Evolutionary conservation across 345 rosid genomes (phyloP).

Genomic region (Mangifera indica): DNA sequence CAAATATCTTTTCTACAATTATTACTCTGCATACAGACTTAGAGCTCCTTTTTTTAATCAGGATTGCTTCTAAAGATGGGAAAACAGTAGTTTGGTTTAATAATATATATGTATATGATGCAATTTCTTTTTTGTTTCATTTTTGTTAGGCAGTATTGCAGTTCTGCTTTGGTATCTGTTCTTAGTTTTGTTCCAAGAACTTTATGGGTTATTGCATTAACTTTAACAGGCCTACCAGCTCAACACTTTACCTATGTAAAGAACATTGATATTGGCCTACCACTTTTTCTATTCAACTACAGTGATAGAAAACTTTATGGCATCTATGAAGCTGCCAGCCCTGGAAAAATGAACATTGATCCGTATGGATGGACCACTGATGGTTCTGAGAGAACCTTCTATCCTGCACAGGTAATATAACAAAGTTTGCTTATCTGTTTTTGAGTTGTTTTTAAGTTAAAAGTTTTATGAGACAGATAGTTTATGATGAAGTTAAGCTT

Average conservation of each 20-base stretch:
- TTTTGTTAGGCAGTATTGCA: slow-evolving; percentile 12
- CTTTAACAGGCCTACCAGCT: slow-evolving; percentile 61
- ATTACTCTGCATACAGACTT: not conserved
- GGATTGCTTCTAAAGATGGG: not conserved
- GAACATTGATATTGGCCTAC: slow-evolving; percentile 61
- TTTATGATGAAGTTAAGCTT: not conserved
- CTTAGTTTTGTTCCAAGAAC: slow-evolving; percentile 9
- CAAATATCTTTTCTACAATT: not conserved
- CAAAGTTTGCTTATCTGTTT: not conserved
- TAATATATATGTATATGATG: not conserved
- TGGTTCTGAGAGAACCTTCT: slow-evolving; percentile 55
- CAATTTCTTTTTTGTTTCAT: not conserved
- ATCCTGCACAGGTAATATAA: slow-evolving; percentile 72
- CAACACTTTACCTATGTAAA: slow-evolving; percentile 54
- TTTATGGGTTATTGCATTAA: not conserved
- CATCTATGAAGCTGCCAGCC: slow-evolving; percentile 70
- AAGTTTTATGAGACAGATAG: not conserved
- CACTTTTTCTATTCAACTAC: slow-evolving; percentile 83
- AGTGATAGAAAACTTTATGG: slow-evolving; percentile 72
- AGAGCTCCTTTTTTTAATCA: not conserved
- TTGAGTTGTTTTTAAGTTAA: not conserved
- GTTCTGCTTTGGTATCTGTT: slow-evolving; percentile 13
- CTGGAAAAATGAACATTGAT: slow-evolving; percentile 62
- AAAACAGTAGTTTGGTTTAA: not conserved
- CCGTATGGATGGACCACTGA: slow-evolving; percentile 67